Evolutionary conservation across 2,329 filamentous ascomycete genomes (phyloP).

Genomic region (Ophiostoma ips): DNA sequence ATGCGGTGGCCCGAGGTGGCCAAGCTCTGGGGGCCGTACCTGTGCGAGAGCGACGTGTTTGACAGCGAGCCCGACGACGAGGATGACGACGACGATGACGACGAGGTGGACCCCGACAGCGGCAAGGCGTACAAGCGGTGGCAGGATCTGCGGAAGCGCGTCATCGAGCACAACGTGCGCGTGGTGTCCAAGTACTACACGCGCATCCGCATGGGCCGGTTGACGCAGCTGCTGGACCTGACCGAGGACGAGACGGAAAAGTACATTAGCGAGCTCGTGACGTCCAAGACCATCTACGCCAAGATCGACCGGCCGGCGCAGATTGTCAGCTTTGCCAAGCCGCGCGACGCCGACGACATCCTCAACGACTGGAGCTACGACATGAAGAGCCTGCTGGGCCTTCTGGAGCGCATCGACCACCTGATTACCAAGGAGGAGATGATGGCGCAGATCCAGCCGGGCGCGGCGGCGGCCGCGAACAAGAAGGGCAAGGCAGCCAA

Average conservation of each 20-base stretch:
- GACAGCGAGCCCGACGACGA: constrained; percentile 50
- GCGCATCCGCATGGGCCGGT: constrained; percentile 79
- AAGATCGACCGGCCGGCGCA: constrained; percentile 91
- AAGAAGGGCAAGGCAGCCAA: constrained; percentile 26
- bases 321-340: constrained; percentile 88
- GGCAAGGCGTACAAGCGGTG: constrained; percentile 75
- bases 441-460: constrained; percentile 92
- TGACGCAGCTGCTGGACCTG: constrained; percentile 83
- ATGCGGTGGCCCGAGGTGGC: constrained; percentile 97
- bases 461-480: constrained; percentile 25
- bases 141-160: constrained; percentile 91
- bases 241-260: constrained; percentile 95
- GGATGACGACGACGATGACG: constrained; percentile 35
- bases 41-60: constrained; percentile 85
- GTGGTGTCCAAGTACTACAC: constrained; percentile 99
- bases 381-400: constrained; percentile 58
- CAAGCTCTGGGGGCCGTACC: constrained; percentile 74
- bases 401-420: constrained; percentile 80
- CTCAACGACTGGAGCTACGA: constrained; percentile 98
- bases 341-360: constrained; percentile 86
- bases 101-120: constrained; percentile 32
- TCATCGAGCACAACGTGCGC: constrained; percentile 97
- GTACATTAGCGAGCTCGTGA: constrained; percentile 95
- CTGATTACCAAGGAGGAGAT: constrained; percentile 99
- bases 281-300: constrained; percentile 93